phyloP scores from a whole-genome alignment of 495 filamentous ascomycete species.

The Clavariopsis aquatica region DNA sequence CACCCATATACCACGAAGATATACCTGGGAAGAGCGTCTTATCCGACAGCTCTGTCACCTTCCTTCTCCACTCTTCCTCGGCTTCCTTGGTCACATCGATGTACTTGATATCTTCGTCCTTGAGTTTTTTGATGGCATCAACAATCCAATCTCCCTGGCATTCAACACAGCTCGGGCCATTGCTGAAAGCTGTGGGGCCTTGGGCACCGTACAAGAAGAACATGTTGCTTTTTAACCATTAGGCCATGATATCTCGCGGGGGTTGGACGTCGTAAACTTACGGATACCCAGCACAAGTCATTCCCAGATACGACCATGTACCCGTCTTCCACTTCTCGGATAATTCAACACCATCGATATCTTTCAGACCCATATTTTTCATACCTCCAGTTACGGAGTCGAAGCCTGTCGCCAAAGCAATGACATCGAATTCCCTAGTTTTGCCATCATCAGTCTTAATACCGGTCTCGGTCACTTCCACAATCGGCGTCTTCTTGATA shows the following conservation, averaged over 20 bases:
- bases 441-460: conserved; percentile 49
- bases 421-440: conserved; percentile 53
- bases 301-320: conserved; percentile 53
- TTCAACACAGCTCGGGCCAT: conserved; percentile 54
- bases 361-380: conserved; percentile 52
- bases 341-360: conserved; percentile 48
- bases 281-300: conserved; percentile 52
- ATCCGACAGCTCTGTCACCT: conserved; percentile 46
- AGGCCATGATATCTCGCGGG: not conserved
- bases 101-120: conserved; percentile 47
- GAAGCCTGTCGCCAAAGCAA: conserved; percentile 60
- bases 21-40: conserved; percentile 53
- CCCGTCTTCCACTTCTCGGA: conserved; percentile 53
- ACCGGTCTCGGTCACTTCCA: conserved; percentile 47
- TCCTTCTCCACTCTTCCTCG: conserved; percentile 52
- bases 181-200: conserved; percentile 53
- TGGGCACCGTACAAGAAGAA: conserved; percentile 57
- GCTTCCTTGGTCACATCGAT: conserved; percentile 51
- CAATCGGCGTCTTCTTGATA: conserved; percentile 49
- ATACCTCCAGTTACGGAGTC: conserved; percentile 56
- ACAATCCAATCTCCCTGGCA: conserved; percentile 56
- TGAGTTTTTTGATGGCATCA: conserved; percentile 50
- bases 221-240: conserved; percentile 45
- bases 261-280: conserved; percentile 16
- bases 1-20: conserved; percentile 46